Base-by-base conservation (phyloP, 1,139 yeast species). In the Debaryomycetaceae sp. region DNA sequence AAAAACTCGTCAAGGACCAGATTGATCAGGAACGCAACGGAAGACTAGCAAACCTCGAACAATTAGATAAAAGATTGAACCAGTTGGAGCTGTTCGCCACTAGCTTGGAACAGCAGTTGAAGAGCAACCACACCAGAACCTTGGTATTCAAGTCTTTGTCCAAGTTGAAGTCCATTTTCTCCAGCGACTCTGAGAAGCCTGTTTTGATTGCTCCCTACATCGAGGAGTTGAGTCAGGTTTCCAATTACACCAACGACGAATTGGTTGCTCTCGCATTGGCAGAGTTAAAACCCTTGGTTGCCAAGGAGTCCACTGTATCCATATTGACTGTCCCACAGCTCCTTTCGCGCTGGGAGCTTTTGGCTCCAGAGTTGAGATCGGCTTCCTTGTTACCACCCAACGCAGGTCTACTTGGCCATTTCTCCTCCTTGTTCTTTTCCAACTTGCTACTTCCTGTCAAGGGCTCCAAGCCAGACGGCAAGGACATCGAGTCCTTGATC, bases 351-450 rank as follows among this genome's bases (percentile, higher is more conserved):
- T 86, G 93, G 86, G 81, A 83, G 53, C 72, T 83, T 47, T 75
- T 93, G 49, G 84, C 80, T 20, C 96, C 96, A 17, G 96, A 91
- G 66, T 81, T 93, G 60, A 84, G 96, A 65, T 82, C 90, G 27
- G 93, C 96, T 7, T 84, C 97, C 9, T 69, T 90, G 55, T 78
- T 88, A 51, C 98, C 98, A 42, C 96, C 95, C 56, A 87, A 91
- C 62, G 96, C 99, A 31, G 99, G 99, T 58, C 79, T 93, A 47
- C 79, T 93, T 56, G 98, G 97, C 38, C 97, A 93, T 66, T 65
- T 90, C 43, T 78, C 95, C 7, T 91, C 98, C 11, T 69, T 78
- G 51, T 47, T 89, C 7, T 87, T 91, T 60, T 86, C 96, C 41
- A 80, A 80, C 58, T 77, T 91, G 47, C 75, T 93, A 57, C 75